phyloP scores from a whole-genome alignment of 441 rosid genomes.

The Rhodomyrtus psidioides region DNA sequence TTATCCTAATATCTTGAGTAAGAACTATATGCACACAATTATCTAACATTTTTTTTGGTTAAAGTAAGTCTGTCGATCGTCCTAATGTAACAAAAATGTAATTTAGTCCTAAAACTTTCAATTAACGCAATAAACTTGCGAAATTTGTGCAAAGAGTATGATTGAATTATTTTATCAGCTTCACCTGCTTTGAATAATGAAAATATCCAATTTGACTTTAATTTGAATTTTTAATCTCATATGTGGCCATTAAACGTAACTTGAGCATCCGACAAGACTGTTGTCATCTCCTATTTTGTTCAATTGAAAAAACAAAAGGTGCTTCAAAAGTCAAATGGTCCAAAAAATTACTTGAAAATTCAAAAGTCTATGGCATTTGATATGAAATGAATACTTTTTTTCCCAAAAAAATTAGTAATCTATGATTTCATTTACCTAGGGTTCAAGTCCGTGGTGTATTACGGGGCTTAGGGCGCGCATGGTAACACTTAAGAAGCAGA shows the following conservation, averaged over 20 bases:
- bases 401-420: no score
- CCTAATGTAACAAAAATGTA: background rate
- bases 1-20: background rate
- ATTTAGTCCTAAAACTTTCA: background rate
- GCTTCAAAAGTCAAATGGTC: background rate
- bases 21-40: background rate
- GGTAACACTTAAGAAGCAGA: no score
- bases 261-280: background rate
- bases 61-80: accelerated
- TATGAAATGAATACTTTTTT: no score
- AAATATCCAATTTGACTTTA: background rate
- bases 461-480: background rate
- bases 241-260: background rate
- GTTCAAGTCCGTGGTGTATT: background rate
- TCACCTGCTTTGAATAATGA: background rate
- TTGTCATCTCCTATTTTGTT: background rate
- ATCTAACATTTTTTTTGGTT: background rate
- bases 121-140: background rate
- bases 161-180: background rate
- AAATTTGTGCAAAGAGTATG: background rate
- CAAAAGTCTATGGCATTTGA: background rate
- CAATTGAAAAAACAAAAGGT: background rate
- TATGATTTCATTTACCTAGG: background rate
- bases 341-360: background rate
- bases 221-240: background rate